phyloP scores from a whole-genome alignment of 208 protist species.

The Crithidia sp. region DNA sequence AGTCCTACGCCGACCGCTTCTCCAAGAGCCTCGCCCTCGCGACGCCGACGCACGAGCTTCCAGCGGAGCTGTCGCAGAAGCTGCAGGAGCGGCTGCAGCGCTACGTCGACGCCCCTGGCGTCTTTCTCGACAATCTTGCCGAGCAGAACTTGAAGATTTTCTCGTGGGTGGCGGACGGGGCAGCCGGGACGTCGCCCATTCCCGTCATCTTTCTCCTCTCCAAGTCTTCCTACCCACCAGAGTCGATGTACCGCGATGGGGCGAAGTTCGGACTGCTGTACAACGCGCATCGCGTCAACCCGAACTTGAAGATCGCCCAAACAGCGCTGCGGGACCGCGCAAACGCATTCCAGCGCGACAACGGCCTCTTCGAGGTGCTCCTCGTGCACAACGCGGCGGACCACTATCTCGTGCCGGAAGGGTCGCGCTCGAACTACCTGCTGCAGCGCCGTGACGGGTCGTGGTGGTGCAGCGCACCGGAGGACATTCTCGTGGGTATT shows the following conservation, averaged over 20 bases:
- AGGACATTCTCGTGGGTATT: constrained; percentile 80
- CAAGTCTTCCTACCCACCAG: constrained; percentile 72
- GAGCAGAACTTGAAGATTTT: constrained; percentile 82
- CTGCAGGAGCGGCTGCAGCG: constrained; percentile 29
- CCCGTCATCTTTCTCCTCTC: constrained; percentile 58
- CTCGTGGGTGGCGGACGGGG: constrained; percentile 48
- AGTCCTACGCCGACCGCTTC: constrained; percentile 64
- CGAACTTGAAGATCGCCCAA: constrained; percentile 79
- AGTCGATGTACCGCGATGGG: constrained; percentile 66
- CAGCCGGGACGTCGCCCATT: constrained; percentile 8
- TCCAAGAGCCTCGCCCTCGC: constrained; percentile 39
- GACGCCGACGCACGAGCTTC: constrained; percentile 19
- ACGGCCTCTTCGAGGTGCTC: constrained; percentile 64
- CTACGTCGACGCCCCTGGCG: constrained; percentile 35
- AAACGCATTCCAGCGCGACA: constrained; percentile 31
- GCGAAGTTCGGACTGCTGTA: constrained; percentile 65
- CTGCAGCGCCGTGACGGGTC: constrained; percentile 45
- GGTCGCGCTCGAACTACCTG: constrained; percentile 86
- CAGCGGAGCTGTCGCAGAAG: constrained; percentile 6
- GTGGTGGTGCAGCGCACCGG: constrained; percentile 63
- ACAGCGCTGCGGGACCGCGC: constrained; percentile 56
- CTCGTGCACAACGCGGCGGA: constrained; percentile 56
- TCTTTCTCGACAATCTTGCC: constrained; percentile 5
- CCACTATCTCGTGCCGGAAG: constrained; percentile 76
- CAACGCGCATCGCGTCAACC: constrained; percentile 63